Base-by-base conservation (phyloP, 805 yeast genomes). In the Candida nonsorbophila region DNA sequence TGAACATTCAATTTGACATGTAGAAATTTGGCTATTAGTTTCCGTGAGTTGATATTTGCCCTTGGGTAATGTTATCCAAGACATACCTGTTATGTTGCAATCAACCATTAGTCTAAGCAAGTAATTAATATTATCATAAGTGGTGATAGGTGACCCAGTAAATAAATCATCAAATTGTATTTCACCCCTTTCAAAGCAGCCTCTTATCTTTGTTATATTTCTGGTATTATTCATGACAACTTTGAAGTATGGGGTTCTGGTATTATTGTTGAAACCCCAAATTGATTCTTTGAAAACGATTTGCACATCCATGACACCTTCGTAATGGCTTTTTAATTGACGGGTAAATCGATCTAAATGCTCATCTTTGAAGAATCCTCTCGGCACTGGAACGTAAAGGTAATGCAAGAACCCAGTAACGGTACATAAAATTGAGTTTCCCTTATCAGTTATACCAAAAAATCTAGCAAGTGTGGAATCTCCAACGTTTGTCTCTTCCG, bases 41-140 rank as follows among this genome's bases (percentile, higher is more conserved):
- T 62, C 53, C 3, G 76, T 67, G 38, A 77, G 27, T 1, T 49
- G 44, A 53, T 88, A 94, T 41, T 73, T 80, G 0, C 77, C 77
- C 33, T 67, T 73, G 0, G 97, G 97, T 15, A 90, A 67, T 0
- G 95, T 83, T 16, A 94, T 69, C 99, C 99, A 92, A 15, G 94
- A 83, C 98, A 92, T 92, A 22, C 99, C 94, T 1, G 90, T 82
- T 37, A 90, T 85, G 28, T 80, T 76, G 55, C 94, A 80, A 58
- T 92, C 99, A 24, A 92, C 76, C 92, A 92, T 86, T 56, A 88
- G 64, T 44, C 98, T 69, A 35, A 94, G 56, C 20, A 86, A 63
- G 51, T 82, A 94, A 32, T 87, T 85, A 37, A 92, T 79, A 51
- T 92, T 92, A 56, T 92, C 99, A 51, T 79, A 92, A 0, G 97